Percentiles rank a stretch among this genome's conserved stretches.
Conservation (phyloP, 495 filamentous ascomycete genomes). For the Thermothielavioides terrestris region DNA sequence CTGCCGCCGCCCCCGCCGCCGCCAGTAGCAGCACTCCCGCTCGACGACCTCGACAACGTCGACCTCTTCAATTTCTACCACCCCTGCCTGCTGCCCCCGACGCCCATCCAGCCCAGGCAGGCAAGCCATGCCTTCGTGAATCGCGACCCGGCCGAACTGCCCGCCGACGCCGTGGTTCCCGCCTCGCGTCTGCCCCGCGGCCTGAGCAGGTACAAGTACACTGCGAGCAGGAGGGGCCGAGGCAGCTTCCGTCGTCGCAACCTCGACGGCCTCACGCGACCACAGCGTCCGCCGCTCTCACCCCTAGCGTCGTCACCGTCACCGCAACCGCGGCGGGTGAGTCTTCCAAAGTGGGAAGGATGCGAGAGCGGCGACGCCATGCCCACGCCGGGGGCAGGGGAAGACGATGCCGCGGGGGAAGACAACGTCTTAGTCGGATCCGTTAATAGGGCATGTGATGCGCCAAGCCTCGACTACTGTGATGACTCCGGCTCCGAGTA, state of each 20-base stretch:
- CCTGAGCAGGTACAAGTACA: background rate
- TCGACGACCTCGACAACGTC: constrained; percentile 2
- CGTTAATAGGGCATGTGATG: too few relatives aligned
- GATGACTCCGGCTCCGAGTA: too few relatives aligned
- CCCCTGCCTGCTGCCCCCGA: constrained; percentile 14
- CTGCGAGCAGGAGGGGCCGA: background rate
- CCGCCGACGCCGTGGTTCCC: background rate
- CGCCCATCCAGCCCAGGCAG: background rate
- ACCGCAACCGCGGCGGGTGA: background rate
- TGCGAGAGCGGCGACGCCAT: too few relatives aligned
- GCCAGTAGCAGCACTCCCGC: background rate
- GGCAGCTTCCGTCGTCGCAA: background rate
- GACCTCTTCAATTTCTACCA: constrained; percentile 14
- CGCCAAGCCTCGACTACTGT: too few relatives aligned
- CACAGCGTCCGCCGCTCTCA: background rate
- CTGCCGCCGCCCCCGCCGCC: background rate
- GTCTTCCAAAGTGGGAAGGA: background rate
- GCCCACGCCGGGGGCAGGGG: too few relatives aligned
- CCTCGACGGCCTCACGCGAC: too few relatives aligned
- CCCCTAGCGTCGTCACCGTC: background rate
- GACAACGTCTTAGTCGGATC: too few relatives aligned
- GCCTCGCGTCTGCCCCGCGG: background rate
- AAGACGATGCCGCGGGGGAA: background rate
- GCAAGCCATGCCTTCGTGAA: too few relatives aligned
- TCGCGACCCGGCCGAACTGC: background rate